Evolutionary conservation across 2,329 filamentous ascomycete genomes (phyloP).

Genomic region (Cytospora mali): DNA sequence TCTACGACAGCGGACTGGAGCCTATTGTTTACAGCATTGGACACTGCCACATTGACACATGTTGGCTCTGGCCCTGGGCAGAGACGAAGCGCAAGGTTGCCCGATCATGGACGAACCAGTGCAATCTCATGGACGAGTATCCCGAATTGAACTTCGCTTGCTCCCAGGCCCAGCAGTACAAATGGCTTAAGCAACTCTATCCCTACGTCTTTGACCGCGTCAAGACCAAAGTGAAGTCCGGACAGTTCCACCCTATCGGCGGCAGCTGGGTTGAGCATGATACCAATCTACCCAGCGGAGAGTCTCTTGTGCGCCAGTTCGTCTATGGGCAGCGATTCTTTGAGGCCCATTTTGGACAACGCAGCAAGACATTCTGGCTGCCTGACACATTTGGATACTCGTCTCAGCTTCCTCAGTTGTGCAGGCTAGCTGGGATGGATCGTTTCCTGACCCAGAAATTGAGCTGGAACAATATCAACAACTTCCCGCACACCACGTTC

Average conservation of each 20-base stretch:
- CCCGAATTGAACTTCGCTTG: constrained; percentile 91
- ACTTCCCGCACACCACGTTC: constrained; percentile 97
- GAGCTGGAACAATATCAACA: constrained; percentile 99
- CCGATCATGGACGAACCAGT: constrained; percentile 95
- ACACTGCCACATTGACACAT: constrained; percentile 97
- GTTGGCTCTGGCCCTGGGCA: constrained; percentile 98
- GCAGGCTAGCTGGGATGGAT: constrained; percentile 91
- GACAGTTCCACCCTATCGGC: constrained; percentile 90
- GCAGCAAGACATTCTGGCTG: constrained; percentile 93
- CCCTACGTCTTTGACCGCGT: constrained; percentile 88
- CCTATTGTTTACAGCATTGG: constrained; percentile 87
- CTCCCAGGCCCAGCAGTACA: constrained; percentile 96
- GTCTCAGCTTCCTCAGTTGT: constrained; percentile 89
- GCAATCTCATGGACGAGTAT: constrained; percentile 91
- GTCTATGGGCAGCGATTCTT: constrained; percentile 95
- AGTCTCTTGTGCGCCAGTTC: constrained; percentile 92
- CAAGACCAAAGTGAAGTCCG: constrained; percentile 86
- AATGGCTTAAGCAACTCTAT: constrained; percentile 92
- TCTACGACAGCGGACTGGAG: constrained; percentile 76
- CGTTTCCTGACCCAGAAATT: constrained; percentile 98
- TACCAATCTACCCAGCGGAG: constrained; percentile 94
- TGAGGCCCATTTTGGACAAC: constrained; percentile 85
- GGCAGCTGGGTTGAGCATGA: constrained; percentile 99
- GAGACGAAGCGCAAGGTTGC: constrained; percentile 97
- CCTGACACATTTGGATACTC: constrained; percentile 99